Conservation (phyloP, 208 protist species). For the Trypanosoma conorhini region DNA sequence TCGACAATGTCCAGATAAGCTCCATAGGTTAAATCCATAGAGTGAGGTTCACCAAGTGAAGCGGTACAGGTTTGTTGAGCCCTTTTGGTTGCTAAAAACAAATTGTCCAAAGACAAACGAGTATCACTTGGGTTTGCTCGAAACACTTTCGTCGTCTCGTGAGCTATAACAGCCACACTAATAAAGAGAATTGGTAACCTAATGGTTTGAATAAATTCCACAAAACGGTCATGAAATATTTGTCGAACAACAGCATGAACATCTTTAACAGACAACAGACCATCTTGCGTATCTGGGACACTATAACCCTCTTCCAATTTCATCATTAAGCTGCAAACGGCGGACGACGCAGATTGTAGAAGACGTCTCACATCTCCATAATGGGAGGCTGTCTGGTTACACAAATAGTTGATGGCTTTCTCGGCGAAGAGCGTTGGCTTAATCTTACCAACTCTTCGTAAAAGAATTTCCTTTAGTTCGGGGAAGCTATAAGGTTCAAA, state of each 20-base stretch:
- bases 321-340: conserved; percentile 84
- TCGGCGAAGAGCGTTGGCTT: conserved; percentile 77
- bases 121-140: conserved; percentile 41
- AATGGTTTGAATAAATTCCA: conserved; percentile 84
- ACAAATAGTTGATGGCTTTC: conserved; percentile 78
- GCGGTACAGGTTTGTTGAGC: conserved; percentile 58
- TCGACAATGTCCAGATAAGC: conserved; percentile 72
- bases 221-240: conserved; percentile 89
- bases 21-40: conserved; percentile 52
- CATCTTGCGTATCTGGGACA: conserved; percentile 31
- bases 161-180: conserved; percentile 59
- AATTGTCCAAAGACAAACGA: conserved; percentile 56
- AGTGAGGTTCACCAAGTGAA: conserved; percentile 54
- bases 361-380: conserved; percentile 90
- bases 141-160: conserved; percentile 67
- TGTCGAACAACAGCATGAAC: conserved; percentile 79
- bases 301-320: conserved; percentile 57
- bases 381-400: conserved; percentile 83
- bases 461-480: conserved; percentile 77
- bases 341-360: conserved; percentile 82
- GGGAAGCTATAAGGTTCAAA: conserved; percentile 79
- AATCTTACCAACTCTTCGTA: conserved; percentile 55
- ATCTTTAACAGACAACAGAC: conserved; percentile 70
- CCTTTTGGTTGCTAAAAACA: conserved; percentile 53
- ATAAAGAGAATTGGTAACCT: conserved; percentile 69